A percentile compares a stretch with the other conserved stretches of the same genome.
Conservation (phyloP, 2,329 filamentous ascomycete species). For the Neoascochyta sp. region DNA sequence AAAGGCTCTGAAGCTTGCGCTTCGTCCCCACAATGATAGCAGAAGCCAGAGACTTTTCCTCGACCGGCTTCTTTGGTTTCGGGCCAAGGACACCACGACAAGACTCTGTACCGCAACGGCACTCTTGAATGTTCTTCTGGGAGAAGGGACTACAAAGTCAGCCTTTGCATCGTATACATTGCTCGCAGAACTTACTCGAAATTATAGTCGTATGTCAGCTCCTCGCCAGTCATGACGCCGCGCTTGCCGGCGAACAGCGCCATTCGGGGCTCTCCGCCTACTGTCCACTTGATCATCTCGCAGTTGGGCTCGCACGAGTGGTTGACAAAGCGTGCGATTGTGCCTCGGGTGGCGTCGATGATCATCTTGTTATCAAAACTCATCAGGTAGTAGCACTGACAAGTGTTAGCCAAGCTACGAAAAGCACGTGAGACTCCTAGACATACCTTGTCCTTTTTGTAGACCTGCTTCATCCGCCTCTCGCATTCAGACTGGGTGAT, state of each 20-base stretch:
- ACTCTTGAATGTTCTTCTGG: constrained; percentile 60
- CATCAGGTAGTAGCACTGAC: constrained; percentile 95
- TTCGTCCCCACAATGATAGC: constrained; percentile 31
- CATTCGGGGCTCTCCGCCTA: constrained; percentile 90
- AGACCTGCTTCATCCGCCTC: constrained; percentile 84
- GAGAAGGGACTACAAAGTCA: constrained; percentile 43
- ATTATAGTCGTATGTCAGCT: constrained; percentile 90
- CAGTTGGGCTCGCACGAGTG: constrained; percentile 97
- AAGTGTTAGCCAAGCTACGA: constrained; percentile 13
- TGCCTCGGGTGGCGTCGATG: constrained; percentile 92
- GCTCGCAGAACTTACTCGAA: constrained; percentile 56
- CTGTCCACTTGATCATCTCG: constrained; percentile 97
- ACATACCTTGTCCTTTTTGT: constrained; percentile 83
- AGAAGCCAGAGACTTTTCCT: constrained; percentile 32
- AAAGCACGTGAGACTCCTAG: not conserved
- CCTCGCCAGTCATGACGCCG: constrained; percentile 90
- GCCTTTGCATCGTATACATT: too few relatives aligned
- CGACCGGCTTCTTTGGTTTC: constrained; percentile 48
- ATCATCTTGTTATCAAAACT: constrained; percentile 98
- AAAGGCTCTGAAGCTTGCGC: constrained; percentile 33
- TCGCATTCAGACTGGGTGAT: constrained; percentile 94
- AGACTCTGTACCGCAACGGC: constrained; percentile 57
- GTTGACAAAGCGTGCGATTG: constrained; percentile 96
- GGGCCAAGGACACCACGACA: constrained; percentile 62
- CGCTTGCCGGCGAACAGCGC: constrained; percentile 88